Evolutionary conservation across 345 rosid genomes (phyloP).

Genomic region (Hibiscus mutabilis): DNA sequence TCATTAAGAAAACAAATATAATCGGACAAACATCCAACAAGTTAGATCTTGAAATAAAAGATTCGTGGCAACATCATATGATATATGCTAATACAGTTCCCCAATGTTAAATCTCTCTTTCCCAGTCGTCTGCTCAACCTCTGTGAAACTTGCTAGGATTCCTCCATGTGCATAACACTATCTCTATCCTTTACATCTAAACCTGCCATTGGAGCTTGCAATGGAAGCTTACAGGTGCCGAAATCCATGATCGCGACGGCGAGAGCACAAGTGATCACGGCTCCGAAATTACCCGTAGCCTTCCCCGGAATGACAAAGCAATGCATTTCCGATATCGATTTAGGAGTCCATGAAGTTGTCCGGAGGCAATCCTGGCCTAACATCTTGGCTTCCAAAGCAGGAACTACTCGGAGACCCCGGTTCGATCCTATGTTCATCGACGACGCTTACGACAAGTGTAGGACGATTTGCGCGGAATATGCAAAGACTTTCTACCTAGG

Average conservation of each 20-base stretch:
- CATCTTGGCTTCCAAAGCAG: constrained; percentile 3
- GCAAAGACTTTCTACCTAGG: constrained; percentile 67
- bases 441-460: constrained; percentile 44
- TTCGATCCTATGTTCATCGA: constrained; percentile 39
- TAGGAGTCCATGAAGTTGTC: constrained; percentile 28
- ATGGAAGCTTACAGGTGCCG: constrained; percentile 10
- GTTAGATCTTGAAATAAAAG: constrained; percentile 8
- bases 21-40: background rate
- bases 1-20: background rate
- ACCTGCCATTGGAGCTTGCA: constrained; percentile 18
- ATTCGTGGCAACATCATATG: background rate
- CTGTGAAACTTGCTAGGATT: background rate
- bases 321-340: constrained; percentile 31
- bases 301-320: constrained; percentile 22
- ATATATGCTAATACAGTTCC: background rate
- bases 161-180: constrained; percentile 25
- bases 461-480: constrained; percentile 44
- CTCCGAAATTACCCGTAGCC: constrained; percentile 16
- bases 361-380: constrained; percentile 30
- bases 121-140: background rate
- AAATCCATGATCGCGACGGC: constrained; percentile 7
- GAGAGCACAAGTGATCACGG: constrained; percentile 24
- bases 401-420: constrained; percentile 19
- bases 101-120: background rate
- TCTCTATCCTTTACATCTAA: constrained; percentile 22